Evolutionary conservation across 2,329 filamentous ascomycete species (phyloP).

Genomic region (Scleromitrula shiraiana): DNA sequence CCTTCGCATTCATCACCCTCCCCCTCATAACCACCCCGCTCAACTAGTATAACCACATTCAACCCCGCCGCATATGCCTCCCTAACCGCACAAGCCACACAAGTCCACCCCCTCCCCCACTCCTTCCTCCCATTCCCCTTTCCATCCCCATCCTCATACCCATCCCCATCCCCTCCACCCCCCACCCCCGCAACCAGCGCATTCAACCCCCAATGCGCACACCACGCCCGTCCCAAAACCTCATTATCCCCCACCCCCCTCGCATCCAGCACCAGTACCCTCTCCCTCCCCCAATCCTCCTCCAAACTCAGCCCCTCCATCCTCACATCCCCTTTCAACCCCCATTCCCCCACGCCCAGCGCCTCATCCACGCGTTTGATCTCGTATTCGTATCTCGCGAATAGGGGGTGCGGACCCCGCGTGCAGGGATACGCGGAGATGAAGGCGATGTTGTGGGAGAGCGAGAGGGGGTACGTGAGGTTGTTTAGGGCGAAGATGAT

Average conservation of each 20-base stretch:
- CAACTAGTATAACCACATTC: conserved; percentile 62
- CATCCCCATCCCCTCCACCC: conserved; percentile 57
- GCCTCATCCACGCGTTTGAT: conserved; percentile 56
- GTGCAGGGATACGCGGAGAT: conserved; percentile 57
- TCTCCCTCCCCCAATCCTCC: conserved; percentile 34
- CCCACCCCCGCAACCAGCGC: conserved; percentile 62
- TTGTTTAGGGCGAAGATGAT: conserved; percentile 58
- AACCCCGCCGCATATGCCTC: conserved; percentile 69
- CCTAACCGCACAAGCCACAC: conserved; percentile 63
- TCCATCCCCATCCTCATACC: conserved; percentile 60
- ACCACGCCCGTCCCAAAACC: conserved; percentile 70
- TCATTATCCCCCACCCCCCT: conserved; percentile 69
- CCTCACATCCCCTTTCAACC: conserved; percentile 54
- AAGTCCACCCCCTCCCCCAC: conserved; percentile 55
- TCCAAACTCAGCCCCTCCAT: conserved; percentile 31
- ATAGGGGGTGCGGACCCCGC: conserved; percentile 58
- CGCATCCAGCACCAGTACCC: conserved; percentile 64
- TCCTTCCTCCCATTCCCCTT: too few relatives aligned
- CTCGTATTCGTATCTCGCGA: conserved; percentile 60
- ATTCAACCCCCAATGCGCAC: conserved; percentile 64
- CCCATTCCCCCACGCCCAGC: conserved; percentile 41
- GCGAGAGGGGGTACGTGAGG: conserved; percentile 53
- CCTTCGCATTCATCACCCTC: background rate
- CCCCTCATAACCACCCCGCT: conserved; percentile 30
- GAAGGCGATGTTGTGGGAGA: conserved; percentile 59